Evolutionary conservation across 2,329 filamentous ascomycete species (phyloP).

Genomic region (Hymenoscyphus occultus): DNA sequence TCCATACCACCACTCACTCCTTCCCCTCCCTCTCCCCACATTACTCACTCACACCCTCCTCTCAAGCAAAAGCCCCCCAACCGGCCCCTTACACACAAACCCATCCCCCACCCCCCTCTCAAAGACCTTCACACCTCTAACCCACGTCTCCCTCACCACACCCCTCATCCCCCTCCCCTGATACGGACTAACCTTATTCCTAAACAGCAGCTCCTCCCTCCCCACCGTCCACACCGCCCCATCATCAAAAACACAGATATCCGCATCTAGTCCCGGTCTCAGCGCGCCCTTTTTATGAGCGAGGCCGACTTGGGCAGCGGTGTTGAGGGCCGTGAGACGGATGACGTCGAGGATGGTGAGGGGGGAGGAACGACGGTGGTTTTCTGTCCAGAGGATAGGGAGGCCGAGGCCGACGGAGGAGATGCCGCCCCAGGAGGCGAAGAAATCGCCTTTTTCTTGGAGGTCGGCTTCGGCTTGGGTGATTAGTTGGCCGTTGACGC

Average conservation of each 20-base stretch:
- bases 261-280: constrained; percentile 78
- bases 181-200: constrained; percentile 38
- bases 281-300: constrained; percentile 78
- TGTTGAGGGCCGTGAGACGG: constrained; percentile 80
- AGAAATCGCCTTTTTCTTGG: constrained; percentile 73
- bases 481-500: constrained; percentile 29
- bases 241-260: constrained; percentile 91
- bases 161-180: constrained; percentile 65
- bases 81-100: constrained; percentile 47
- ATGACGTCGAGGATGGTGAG: constrained; percentile 70
- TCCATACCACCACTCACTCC: too few species aligned
- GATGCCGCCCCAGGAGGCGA: constrained; percentile 94
- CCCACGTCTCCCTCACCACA: constrained; percentile 36
- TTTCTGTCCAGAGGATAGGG: constrained; percentile 71
- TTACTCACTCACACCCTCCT: constrained; percentile 19
- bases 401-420: constrained; percentile 90
- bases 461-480: constrained; percentile 38
- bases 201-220: constrained; percentile 75
- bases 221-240: constrained; percentile 71
- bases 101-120: constrained; percentile 27
- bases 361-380: constrained; percentile 36
- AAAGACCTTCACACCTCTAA: constrained; percentile 35
- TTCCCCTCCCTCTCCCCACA: too few species aligned
- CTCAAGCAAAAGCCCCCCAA: constrained; percentile 51
- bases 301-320: constrained; percentile 83